Evolutionary conservation across 1,139 yeast genomes (phyloP).

Genomic region (Zygoascus sp.): DNA sequence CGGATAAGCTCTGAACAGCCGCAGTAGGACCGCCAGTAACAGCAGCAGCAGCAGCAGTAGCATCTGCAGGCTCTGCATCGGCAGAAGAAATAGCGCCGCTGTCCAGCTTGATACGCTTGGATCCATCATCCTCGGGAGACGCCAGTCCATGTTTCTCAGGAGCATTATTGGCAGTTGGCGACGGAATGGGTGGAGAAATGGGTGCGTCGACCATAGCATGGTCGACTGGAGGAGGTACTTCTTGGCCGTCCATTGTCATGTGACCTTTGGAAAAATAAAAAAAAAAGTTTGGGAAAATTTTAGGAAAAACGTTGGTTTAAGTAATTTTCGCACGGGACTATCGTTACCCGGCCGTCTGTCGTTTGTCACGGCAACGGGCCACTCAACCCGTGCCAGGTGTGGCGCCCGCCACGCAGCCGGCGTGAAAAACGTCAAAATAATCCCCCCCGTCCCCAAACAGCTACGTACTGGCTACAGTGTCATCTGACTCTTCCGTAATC

Average conservation of each 20-base stretch:
- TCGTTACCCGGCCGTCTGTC: conserved; percentile 8
- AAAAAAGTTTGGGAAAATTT: conserved; percentile 6
- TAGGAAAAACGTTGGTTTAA: conserved; percentile 12
- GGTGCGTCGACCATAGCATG: conserved; percentile 17
- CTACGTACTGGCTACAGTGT: too few species aligned
- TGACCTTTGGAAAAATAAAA: conserved; percentile 12
- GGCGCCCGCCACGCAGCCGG: too few species aligned
- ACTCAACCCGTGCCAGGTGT: too few species aligned
- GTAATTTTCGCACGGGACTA: conserved; percentile 12
- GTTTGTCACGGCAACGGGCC: not conserved
- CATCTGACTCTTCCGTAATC: too few species aligned
- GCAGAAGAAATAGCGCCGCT: not conserved
- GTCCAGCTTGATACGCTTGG: conserved; percentile 12
- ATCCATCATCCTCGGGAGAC: conserved; percentile 4
- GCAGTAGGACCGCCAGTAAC: not conserved
- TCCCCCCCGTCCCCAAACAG: too few species aligned
- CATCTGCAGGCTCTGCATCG: not conserved
- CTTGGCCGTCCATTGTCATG: conserved; percentile 10
- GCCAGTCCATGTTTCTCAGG: conserved; percentile 7
- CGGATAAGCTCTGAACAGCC: conserved; percentile 6
- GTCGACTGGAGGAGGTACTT: conserved; percentile 1
- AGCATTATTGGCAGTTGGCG: conserved; percentile 16
- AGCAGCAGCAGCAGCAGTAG: conserved; percentile 1
- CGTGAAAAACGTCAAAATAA: too few species aligned
- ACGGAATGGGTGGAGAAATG: conserved; percentile 23